phyloP scores from a whole-genome alignment of 345 rosid genomes.

The Raphanus sativus region DNA sequence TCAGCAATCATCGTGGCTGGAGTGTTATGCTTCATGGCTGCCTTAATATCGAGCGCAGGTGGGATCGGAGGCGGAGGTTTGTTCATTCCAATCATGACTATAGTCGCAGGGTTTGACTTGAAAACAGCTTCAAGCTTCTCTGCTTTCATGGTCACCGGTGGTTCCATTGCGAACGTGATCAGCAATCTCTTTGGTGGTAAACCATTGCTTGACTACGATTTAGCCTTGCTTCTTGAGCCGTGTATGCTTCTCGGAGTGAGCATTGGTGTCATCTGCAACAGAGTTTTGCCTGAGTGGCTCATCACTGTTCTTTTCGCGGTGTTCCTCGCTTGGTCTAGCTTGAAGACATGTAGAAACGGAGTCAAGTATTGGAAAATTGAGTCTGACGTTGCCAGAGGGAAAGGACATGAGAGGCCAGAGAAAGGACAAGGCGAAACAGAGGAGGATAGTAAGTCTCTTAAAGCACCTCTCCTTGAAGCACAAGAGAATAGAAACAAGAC shows the following conservation, averaged over 20 bases:
- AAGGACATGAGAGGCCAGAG: conserved; percentile 41
- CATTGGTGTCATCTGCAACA: conserved; percentile 74
- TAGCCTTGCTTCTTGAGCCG: conserved; percentile 80
- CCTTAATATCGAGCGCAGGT: conserved; percentile 86
- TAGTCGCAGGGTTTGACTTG: conserved; percentile 70
- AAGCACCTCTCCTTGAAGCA: conserved; percentile 48
- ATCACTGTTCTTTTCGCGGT: conserved; percentile 66
- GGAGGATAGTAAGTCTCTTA: conserved; percentile 29
- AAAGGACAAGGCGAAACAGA: conserved; percentile 39
- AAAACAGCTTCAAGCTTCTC: conserved; percentile 80
- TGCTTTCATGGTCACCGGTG: conserved; percentile 93
- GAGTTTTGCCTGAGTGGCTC: conserved; percentile 80
- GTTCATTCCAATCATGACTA: conserved; percentile 70
- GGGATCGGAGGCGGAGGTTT: conserved; percentile 94
- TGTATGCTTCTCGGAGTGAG: conserved; percentile 88
- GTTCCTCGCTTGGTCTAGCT: conserved; percentile 78
- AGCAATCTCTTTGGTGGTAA: conserved; percentile 46
- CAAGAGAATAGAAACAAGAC: conserved; percentile 22
- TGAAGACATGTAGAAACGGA: conserved; percentile 72
- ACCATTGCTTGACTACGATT: conserved; percentile 61
- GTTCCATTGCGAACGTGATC: conserved; percentile 73
- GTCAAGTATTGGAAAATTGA: conserved; percentile 62
- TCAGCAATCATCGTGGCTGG: conserved; percentile 50
- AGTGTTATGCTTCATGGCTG: conserved; percentile 61
- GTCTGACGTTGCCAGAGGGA: conserved; percentile 44